Conservation (phyloP, 2,329 filamentous ascomycete species). For the Bipolaris sorokiniana region DNA sequence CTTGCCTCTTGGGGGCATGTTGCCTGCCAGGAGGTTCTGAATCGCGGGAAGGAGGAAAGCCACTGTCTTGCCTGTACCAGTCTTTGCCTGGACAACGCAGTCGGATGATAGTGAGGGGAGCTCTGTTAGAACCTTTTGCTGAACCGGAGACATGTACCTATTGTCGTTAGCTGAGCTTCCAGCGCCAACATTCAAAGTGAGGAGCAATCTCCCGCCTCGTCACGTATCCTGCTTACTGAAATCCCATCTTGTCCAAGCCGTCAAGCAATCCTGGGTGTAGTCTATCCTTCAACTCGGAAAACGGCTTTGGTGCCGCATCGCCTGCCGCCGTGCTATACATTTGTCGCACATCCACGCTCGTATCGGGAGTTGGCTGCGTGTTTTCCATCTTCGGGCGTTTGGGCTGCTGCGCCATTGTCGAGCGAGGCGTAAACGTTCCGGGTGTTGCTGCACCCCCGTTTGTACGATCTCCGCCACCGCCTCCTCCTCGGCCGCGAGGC, state of each 20-base stretch:
- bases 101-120: conserved; percentile 58
- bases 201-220: neutral
- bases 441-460: conserved; percentile 12
- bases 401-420: conserved; percentile 28
- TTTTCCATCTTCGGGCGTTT: conserved; percentile 32
- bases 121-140: conserved; percentile 60
- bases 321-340: conserved; percentile 34
- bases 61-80: conserved; percentile 59
- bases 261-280: conserved; percentile 39
- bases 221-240: conserved; percentile 36
- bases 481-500: conserved; percentile 25
- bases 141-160: conserved; percentile 60
- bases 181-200: neutral
- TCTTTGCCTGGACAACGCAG: conserved; percentile 61
- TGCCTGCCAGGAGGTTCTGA: conserved; percentile 52
- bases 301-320: conserved; percentile 33
- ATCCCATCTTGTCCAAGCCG: conserved; percentile 47
- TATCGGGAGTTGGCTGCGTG: conserved; percentile 9
- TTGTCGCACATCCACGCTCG: conserved; percentile 29
- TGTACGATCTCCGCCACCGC: conserved; percentile 14
- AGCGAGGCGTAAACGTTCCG: conserved; percentile 18
- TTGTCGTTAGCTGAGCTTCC: conserved; percentile 14
- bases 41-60: conserved; percentile 57
- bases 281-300: conserved; percentile 34
- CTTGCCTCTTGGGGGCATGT: conserved; percentile 43